Evolutionary conservation across 2,329 filamentous ascomycete genomes (phyloP).

Genomic region (Cercospora sp.): DNA sequence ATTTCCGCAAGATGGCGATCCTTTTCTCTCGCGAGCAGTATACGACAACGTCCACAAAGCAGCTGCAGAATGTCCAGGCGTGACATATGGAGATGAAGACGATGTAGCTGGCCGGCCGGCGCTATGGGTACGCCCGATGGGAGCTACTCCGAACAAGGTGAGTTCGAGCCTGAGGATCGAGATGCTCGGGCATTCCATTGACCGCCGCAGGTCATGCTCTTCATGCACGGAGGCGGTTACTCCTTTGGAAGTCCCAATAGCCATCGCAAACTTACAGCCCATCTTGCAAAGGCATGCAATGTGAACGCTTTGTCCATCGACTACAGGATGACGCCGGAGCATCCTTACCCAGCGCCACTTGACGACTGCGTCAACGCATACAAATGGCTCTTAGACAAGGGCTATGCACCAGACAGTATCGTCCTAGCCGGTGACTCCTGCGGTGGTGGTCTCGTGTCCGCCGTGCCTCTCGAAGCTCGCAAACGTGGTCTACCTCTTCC

Average conservation of each 20-base stretch:
- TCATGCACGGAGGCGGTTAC: conserved; percentile 33
- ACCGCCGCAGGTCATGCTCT: conserved; percentile 21
- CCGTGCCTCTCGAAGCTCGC: conserved; percentile 28
- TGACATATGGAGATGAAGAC: conserved; percentile 27
- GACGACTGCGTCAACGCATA: conserved; percentile 60
- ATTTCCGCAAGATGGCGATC: conserved; percentile 24
- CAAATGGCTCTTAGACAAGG: conserved; percentile 54
- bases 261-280: conserved; percentile 32
- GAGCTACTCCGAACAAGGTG: conserved; percentile 28
- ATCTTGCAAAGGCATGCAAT: conserved; percentile 50
- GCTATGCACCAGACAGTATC: conserved; percentile 31
- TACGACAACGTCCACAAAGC: conserved; percentile 32
- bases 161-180: not conserved
- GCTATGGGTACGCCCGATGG: conserved; percentile 27
- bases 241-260: conserved; percentile 29
- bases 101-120: conserved; percentile 24
- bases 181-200: not conserved
- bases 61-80: conserved; percentile 28
- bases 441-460: conserved; percentile 30
- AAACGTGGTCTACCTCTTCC: conserved; percentile 27
- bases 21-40: conserved; percentile 23
- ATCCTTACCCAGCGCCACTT: conserved; percentile 55
- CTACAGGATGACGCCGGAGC: conserved; percentile 60
- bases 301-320: conserved; percentile 56
- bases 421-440: conserved; percentile 32